These are phyloP conservation scores for Kwoniella sp. DNA, from an alignment of 768 basidiomycete genomes.

Conservation along the genomic window DNA sequence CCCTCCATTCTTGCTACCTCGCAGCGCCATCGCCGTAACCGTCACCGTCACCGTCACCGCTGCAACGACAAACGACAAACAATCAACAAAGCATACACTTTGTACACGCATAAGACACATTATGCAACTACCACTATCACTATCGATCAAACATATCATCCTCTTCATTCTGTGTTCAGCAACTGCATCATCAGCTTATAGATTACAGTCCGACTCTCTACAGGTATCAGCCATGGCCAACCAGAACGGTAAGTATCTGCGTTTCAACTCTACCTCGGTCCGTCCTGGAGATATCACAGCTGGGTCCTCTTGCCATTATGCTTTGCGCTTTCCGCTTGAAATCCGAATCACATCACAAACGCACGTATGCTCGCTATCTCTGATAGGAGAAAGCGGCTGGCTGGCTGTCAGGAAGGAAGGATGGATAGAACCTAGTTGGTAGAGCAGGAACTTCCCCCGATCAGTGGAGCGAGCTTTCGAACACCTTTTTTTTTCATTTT, in stretches of 20 bases:
- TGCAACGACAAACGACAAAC: background rate
- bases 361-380: too few relatives aligned
- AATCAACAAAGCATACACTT: constrained; percentile 4
- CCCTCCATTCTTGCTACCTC: background rate
- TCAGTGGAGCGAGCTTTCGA: too few relatives aligned
- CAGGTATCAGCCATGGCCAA: constrained; percentile 20
- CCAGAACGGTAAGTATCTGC: constrained; percentile 22
- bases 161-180: constrained; percentile 10
- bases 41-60: constrained; percentile 3
- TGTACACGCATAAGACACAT: background rate
- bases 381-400: too few relatives aligned
- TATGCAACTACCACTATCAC: constrained; percentile 19
- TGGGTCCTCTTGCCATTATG: too few relatives aligned
- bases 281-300: too few relatives aligned
- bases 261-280: too few relatives aligned
- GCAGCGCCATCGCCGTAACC: background rate
- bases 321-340: too few relatives aligned
- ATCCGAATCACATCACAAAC: too few relatives aligned
- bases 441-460: too few relatives aligned
- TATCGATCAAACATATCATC: constrained; percentile 3
- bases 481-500: too few relatives aligned
- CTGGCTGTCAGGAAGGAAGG: too few relatives aligned
- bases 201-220: constrained; percentile 1
- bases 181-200: constrained; percentile 6
- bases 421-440: too few relatives aligned